A percentile compares a stretch with the other conserved stretches of the same genome.
These are phyloP conservation scores for Trifolium pratense DNA, from an alignment of 306 rosid genomes.

Conservation along the genomic window DNA sequence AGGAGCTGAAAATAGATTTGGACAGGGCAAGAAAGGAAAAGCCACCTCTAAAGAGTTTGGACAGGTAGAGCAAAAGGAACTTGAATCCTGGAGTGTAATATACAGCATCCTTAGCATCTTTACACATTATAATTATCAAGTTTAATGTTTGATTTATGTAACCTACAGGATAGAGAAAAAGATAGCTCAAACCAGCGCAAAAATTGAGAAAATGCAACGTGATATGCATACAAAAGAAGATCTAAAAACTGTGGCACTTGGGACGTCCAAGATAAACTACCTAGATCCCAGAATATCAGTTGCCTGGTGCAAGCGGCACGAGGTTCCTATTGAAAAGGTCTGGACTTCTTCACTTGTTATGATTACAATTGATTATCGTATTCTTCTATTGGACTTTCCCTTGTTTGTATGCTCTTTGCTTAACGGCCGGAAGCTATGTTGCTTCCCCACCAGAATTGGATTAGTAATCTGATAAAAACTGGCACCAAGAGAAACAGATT, in stretches of 20 bases:
- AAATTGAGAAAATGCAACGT: conserved; percentile 74
- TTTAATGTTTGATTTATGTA: conserved; percentile 13
- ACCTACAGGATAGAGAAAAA: conserved; percentile 74
- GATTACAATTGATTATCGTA: background rate
- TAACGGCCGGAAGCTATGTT: background rate
- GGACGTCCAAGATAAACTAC: conserved; percentile 94
- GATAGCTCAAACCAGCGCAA: conserved; percentile 71
- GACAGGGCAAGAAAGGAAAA: conserved; percentile 86
- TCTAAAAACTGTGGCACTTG: conserved; percentile 89
- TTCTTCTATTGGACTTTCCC: background rate
- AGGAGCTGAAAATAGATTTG: conserved; percentile 81
- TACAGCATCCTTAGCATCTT: conserved; percentile 14
- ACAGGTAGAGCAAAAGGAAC: conserved; percentile 72
- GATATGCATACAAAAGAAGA: conserved; percentile 89
- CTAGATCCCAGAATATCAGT: conserved; percentile 97
- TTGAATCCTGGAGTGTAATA: conserved; percentile 77
- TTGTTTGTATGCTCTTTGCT: background rate
- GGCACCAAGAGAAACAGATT: no score
- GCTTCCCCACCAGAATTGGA: background rate
- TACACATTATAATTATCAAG: conserved; percentile 23
- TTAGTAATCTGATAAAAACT: no score
- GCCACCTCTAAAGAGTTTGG: conserved; percentile 73
- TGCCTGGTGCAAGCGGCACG: conserved; percentile 98
- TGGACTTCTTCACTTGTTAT: conserved; percentile 17
- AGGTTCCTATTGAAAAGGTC: conserved; percentile 96